Evolutionary conservation across 306 rosid genomes (phyloP).

Genomic region (Cyclanthera cordifolia): DNA sequence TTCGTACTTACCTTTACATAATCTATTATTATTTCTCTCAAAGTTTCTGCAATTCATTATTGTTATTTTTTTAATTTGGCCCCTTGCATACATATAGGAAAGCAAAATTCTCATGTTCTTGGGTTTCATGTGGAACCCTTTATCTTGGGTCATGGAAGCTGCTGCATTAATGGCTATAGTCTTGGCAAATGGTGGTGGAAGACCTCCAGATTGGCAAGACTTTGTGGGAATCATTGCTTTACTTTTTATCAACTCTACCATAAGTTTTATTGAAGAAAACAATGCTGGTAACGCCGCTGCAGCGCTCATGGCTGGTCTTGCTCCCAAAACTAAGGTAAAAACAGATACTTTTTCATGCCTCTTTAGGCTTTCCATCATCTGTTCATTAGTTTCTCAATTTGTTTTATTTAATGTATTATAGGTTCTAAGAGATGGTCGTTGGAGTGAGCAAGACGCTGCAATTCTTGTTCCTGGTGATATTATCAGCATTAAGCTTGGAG

Average conservation of each 20-base stretch:
- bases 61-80: background rate
- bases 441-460: conserved; percentile 92
- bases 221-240: conserved; percentile 76
- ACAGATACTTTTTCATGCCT: background rate
- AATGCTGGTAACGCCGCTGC: conserved; percentile 99
- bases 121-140: conserved; percentile 99
- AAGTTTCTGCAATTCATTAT: background rate
- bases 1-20: background rate
- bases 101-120: conserved; percentile 77
- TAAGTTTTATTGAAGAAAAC: conserved; percentile 93
- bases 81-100: conserved; percentile 35
- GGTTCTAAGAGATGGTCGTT: conserved; percentile 91
- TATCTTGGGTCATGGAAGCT: conserved; percentile 99
- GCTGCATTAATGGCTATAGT: conserved; percentile 99
- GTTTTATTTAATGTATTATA: conserved; percentile 20
- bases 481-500: conserved; percentile 87
- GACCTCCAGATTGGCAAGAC: conserved; percentile 98
- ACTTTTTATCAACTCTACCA: conserved; percentile 73
- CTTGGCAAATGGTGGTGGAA: conserved; percentile 77
- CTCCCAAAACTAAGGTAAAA: conserved; percentile 88
- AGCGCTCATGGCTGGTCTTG: conserved; percentile 99
- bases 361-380: background rate
- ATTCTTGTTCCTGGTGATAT: conserved; percentile 95
- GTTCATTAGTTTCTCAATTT: background rate
- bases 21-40: background rate